Evolutionary conservation across 1,284 basidiomycete genomes (phyloP), one percentile per base, ranked within the genome.

Genomic region (Sanguinoderma infundibulare): DNA sequence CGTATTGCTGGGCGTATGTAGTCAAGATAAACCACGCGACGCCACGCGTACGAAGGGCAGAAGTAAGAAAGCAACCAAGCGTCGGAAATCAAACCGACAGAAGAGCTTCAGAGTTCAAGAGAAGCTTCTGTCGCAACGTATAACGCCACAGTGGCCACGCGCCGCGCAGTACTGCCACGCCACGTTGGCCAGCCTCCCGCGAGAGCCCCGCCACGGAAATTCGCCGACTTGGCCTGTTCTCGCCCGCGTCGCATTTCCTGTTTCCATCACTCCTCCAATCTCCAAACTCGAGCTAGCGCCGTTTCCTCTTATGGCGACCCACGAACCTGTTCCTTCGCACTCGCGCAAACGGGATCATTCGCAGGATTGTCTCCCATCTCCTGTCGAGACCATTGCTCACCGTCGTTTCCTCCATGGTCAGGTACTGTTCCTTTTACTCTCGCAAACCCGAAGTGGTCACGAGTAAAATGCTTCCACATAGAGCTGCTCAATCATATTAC

Each of bases 271-370:
- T 44, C 10, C 42, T 44, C 22, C n/a, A n/a, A n/a, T n/a, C 36
- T 56, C 44, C 34, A 52, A 58, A 44, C 49, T 58, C 38, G 46
- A 59, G 52, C 12, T 52, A 59, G 54, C 32, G 42, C 42, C 22
- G 42, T 52, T 58, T 50, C 56, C 49, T 28, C 38, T 52, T 58
- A 9, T 22, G 49, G 57, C 42, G 26, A 24, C 20, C 53, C 51
- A 24, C 30, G 49, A 39, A 53, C 22, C 57, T 39, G 42, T 44
- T 26, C 52, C 49, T 10, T 26, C 42, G 42, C 42, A 24, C 22
- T 20, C 42, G 26, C 34, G 1, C 38, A 5, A 39, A 47, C 20
- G 22, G 20, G 32, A 36, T 56, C 44, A 36, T 44, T 24, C 42
- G 26, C 42, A 44, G 24, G 15, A 44, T 24, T 9, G 42, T n/a